Evolutionary conservation across 495 filamentous ascomycete species (phyloP), one percentile per base, ranked within the genome.

Genomic region (Jackrogersella minutella): DNA sequence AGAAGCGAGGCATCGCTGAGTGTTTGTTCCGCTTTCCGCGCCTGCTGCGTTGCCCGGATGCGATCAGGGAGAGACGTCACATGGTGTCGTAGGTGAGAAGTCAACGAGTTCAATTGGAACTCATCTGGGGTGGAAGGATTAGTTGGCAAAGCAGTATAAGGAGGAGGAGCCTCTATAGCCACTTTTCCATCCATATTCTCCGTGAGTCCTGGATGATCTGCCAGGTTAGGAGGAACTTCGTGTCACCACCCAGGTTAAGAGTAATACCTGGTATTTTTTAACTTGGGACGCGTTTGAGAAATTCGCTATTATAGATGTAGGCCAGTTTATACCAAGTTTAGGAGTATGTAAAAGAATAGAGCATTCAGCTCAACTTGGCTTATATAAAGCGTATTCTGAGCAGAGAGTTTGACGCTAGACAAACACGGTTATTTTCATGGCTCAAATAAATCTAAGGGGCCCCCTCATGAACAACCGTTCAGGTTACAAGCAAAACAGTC

Each of bases 31-130:
- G 62, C 61, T 1, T 64, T 76, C 0, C 55, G 73, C 5, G 68
- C 72, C 43, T 73, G 61, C 16, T 77, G 73, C 2, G 71, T 66
- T n/a, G 51, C 39, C 33, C 73, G 75, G 50, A 82, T 77, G 17
- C 74, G 77, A 6, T 62, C 59, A 22, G 79, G 78, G 1, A 82
- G 74, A 10, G 75, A 71, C 7, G 58, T 41, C 9, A 82, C 69
- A 68, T 82, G 78, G 4, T 65, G 51, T 21, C 77, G 74, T n/a
- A 81, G 65, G 10, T 77, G 71, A 39, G 75, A 78, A 34, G 75
- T 70, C 22, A 71, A 44, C 14, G 66, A 52, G 10, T 43, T 61
- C 21, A 68, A 50, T 11, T 60, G 58, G 13, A 67, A 41, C 54
- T 66, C 57, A 33, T 66, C 43, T 43, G 50, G 19, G 21, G 28